These are phyloP conservation scores for Multifurca ochricompacta DNA, from an alignment of 768 basidiomycete species.

Conservation along the genomic window DNA sequence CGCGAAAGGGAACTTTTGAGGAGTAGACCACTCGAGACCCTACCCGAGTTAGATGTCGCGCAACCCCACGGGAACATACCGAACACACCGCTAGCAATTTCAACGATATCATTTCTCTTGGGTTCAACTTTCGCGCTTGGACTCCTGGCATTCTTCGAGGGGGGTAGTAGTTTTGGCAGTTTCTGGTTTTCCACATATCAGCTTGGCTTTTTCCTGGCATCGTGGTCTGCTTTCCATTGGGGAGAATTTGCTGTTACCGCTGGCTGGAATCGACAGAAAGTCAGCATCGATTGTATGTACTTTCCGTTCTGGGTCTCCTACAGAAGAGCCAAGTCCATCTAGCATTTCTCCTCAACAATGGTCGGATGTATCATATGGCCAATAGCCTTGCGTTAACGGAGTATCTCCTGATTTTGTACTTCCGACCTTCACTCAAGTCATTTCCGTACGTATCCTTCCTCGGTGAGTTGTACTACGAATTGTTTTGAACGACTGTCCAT, in stretches of 20 bases:
- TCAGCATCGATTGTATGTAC: slow-evolving; percentile 83
- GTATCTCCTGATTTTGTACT: slow-evolving; percentile 64
- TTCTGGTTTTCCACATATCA: slow-evolving; percentile 65
- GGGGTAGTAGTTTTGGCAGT: slow-evolving; percentile 35
- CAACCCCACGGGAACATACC: slow-evolving; percentile 56
- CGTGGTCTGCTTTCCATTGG: slow-evolving; percentile 88
- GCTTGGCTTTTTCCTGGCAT: slow-evolving; percentile 74
- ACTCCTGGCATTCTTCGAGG: slow-evolving; percentile 39
- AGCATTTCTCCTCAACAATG: slow-evolving; percentile 96
- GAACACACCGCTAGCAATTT: slow-evolving; percentile 80
- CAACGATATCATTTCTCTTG: slow-evolving; percentile 77
- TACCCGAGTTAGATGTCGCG: slow-evolving; percentile 33
- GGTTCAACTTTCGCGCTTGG: slow-evolving; percentile 66
- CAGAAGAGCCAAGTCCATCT: slow-evolving; percentile 3
- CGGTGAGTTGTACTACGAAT: slow-evolving; percentile 38
- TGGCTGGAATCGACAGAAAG: slow-evolving; percentile 90
- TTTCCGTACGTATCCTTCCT: slow-evolving; percentile 48
- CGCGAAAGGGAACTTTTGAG: slow-evolving; percentile 32
- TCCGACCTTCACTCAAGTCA: slow-evolving; percentile 56
- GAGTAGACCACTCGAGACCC: slow-evolving; percentile 43
- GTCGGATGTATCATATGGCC: slow-evolving; percentile 74
- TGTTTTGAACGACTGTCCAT: neutral
- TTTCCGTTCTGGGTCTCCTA: neutral
- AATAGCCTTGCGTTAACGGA: slow-evolving; percentile 72
- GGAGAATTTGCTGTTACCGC: slow-evolving; percentile 93